A percentile compares a stretch with the other conserved stretches of the same genome.
phyloP scores from a whole-genome alignment of 2,329 filamentous ascomycete genomes.

The Lecanosticta acicola region DNA sequence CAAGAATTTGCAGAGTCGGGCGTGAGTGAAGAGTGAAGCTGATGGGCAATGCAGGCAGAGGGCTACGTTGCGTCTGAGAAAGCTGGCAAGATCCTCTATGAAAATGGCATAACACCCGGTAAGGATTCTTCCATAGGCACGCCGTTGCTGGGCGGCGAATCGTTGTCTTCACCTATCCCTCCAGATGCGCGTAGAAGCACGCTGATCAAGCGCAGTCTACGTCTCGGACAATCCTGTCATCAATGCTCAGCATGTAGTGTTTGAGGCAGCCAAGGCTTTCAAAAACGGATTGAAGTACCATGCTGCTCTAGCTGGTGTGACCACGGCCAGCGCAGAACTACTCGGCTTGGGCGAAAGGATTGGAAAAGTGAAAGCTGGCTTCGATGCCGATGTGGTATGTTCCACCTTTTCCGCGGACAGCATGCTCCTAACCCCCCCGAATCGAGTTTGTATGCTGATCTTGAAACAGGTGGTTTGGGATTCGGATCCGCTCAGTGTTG shows the following conservation, averaged over 20 bases:
- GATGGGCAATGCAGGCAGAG: conserved; percentile 49
- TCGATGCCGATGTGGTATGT: conserved; percentile 39
- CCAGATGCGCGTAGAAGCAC: too few species aligned
- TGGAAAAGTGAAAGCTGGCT: conserved; percentile 38
- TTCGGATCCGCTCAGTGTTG: conserved; percentile 35
- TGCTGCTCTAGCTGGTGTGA: conserved; percentile 38
- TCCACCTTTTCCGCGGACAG: too few species aligned
- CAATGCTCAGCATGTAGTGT: conserved; percentile 64
- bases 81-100: conserved; percentile 61
- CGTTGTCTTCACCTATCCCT: too few species aligned
- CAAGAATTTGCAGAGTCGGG: not conserved
- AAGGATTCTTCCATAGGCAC: not conserved
- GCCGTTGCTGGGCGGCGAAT: too few species aligned
- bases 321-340: conserved; percentile 37
- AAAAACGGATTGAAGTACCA: conserved; percentile 39
- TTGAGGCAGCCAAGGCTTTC: conserved; percentile 48
- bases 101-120: conserved; percentile 55
- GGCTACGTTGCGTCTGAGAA: conserved; percentile 59
- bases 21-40: not conserved
- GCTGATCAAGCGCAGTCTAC: too few species aligned
- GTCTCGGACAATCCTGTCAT: conserved; percentile 67
- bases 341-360: conserved; percentile 37
- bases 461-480: conserved; percentile 34
- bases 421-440: too few species aligned
- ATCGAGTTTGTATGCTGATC: too few species aligned